phyloP scores from a whole-genome alignment of 495 filamentous ascomycete genomes.

The Penicillium malachiteum region DNA sequence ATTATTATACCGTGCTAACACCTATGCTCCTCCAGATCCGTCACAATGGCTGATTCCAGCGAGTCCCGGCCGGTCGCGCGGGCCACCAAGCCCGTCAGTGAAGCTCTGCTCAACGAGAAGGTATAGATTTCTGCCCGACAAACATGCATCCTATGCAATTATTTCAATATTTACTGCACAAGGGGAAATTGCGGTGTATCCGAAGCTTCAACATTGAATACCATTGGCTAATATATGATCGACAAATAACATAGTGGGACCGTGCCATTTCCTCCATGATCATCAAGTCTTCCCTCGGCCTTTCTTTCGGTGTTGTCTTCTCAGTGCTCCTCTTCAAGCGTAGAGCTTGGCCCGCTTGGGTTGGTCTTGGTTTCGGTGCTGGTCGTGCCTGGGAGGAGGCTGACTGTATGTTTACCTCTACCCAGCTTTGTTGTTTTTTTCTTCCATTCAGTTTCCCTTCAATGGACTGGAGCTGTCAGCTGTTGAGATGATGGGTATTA shows the following conservation, averaged over 20 bases:
- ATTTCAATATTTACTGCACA: too few relatives aligned
- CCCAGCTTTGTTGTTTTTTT: not conserved
- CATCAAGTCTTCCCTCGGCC: slow-evolving; percentile 89
- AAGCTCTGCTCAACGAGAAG: slow-evolving; percentile 94
- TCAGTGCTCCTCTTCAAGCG: slow-evolving; percentile 97
- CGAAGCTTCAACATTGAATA: not conserved
- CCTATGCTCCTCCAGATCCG: slow-evolving; percentile 19
- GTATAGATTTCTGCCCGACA: slow-evolving; percentile 44
- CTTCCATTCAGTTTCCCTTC: not conserved
- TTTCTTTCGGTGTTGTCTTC: slow-evolving; percentile 96
- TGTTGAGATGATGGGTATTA: not conserved
- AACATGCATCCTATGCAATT: not conserved
- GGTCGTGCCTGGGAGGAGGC: slow-evolving; percentile 93
- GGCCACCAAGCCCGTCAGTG: slow-evolving; percentile 77
- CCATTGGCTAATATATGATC: slow-evolving; percentile 18
- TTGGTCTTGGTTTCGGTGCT: slow-evolving; percentile 91
- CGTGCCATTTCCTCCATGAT: slow-evolving; percentile 93
- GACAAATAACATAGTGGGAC: slow-evolving; percentile 74
- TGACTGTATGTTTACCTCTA: slow-evolving; percentile 46
- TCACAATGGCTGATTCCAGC: slow-evolving; percentile 57
- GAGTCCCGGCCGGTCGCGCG: slow-evolving; percentile 50
- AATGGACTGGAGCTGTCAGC: not conserved
- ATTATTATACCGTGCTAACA: not conserved
- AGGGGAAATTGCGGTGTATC: not conserved
- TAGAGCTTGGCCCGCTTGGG: slow-evolving; percentile 90